Percentiles rank a stretch among this genome's conserved stretches.
phyloP scores from a whole-genome alignment of 2,329 filamentous ascomycete genomes.

The Xylariomycetidae sp. region DNA sequence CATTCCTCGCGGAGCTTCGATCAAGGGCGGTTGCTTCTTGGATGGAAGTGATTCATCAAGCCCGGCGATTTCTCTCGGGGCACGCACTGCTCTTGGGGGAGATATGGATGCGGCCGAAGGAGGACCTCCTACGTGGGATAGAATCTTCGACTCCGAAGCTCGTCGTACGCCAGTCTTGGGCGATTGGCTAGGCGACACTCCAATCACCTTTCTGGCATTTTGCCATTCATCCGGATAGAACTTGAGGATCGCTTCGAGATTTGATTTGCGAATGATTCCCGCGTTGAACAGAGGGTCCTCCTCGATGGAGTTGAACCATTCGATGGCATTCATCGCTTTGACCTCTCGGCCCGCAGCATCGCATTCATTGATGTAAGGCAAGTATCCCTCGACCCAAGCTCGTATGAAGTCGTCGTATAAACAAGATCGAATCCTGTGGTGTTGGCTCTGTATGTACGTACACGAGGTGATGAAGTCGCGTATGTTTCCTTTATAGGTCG shows the following conservation, averaged over 20 bases:
- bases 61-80: too few relatives aligned
- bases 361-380: slow-evolving; percentile 23
- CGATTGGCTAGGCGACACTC: slow-evolving; percentile 4
- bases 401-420: slow-evolving; percentile 31
- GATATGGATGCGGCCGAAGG: too few relatives aligned
- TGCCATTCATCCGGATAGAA: slow-evolving; percentile 21
- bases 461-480: slow-evolving; percentile 26
- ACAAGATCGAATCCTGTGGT: slow-evolving; percentile 20
- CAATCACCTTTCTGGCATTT: slow-evolving; percentile 6
- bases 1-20: too few relatives aligned
- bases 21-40: too few relatives aligned
- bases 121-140: too few relatives aligned
- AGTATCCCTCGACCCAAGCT: slow-evolving; percentile 25
- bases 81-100: too few relatives aligned
- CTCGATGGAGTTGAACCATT: slow-evolving; percentile 29
- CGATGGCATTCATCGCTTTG: slow-evolving; percentile 21
- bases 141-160: too few relatives aligned
- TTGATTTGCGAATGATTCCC: slow-evolving; percentile 24
- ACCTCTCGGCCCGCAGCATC: slow-evolving; percentile 15
- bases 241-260: slow-evolving; percentile 20
- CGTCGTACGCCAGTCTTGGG: too few relatives aligned
- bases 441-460: slow-evolving; percentile 22
- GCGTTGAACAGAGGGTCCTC: slow-evolving; percentile 22
- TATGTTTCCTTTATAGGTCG: slow-evolving; percentile 22
- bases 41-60: too few relatives aligned